Base-by-base conservation (phyloP, 257 asterid species). In the Solanum corneliomulleri region DNA sequence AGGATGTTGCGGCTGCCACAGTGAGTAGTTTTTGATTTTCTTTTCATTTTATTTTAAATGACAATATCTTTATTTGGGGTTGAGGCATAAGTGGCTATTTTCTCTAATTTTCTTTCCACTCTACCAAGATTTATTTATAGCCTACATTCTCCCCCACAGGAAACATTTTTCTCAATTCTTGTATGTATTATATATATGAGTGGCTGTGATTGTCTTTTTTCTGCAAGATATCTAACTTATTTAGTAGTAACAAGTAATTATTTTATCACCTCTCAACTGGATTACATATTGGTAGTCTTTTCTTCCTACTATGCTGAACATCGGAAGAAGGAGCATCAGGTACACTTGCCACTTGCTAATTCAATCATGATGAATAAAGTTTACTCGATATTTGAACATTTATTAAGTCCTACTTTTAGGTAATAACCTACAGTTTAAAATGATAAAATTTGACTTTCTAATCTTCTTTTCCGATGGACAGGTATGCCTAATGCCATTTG, bases 321-420 rank as follows among this genome's bases (percentile, higher is more conserved):
- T 92, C 98, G 15, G 98, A 93, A 45, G 95, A 92, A 90, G 93
- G 95, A 29, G 68, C 92, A 90, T 94, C 98, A 58, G 95, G 98
- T 95, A 92, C 56, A 91, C 56, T 86, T 89, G 85, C 75, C 83
- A n/a, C 86, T 80, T 75, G 60, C 52, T 47, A 80, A 25, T 77
- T 44, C 83, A 41, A 77, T 27, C 44, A 77, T 31, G 44, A 70
- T 31, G n/a, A 44, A 44, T 77, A 25, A 29, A 77, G 39, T 77
- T 77, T 77, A 44, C 39, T 45, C 2, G 33, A 77, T 42, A 77
- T n/a, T 76, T n/a, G 8, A 42, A 76, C 12, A n/a, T 76, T 21
- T 7, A 42, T 18, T 33, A 16, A 70, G 44, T 70, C 77, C 25
- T 70, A 42, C 77, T 70, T 31, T 70, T 33, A 44, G 2, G 44